These are phyloP conservation scores for Mesotaenium endlicherianum DNA, from an alignment of 139 green algal species.

Conservation along the genomic window DNA sequence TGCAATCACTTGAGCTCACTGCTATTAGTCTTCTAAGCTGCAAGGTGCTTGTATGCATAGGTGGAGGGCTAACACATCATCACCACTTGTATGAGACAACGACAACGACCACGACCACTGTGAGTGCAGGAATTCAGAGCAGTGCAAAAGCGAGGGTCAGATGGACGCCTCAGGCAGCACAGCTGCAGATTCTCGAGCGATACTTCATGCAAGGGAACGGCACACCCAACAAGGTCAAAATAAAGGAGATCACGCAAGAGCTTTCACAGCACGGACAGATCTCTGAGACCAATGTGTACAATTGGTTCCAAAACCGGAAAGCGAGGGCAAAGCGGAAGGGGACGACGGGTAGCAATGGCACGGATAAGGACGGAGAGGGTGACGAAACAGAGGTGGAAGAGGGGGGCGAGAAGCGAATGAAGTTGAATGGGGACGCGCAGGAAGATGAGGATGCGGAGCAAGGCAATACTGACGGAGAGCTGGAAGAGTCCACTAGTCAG, in stretches of 20 bases:
- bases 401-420: not conserved
- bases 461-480: not conserved
- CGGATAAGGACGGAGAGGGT: slow-evolving; percentile 1
- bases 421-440: not conserved
- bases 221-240: slow-evolving; percentile 40
- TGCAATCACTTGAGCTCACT: no score
- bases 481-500: not conserved
- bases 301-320: slow-evolving; percentile 60
- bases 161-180: slow-evolving; percentile 45
- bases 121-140: no score
- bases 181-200: slow-evolving; percentile 47
- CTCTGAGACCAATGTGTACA: slow-evolving; percentile 55
- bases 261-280: slow-evolving; percentile 46
- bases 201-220: slow-evolving; percentile 30
- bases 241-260: slow-evolving; percentile 50
- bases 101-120: no score
- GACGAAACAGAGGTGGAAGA: not conserved
- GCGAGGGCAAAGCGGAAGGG: slow-evolving; percentile 42
- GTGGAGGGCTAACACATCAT: no score
- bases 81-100: no score
- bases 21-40: no score
- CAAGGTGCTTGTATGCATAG: no score
- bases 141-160: no score
- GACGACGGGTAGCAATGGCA: not conserved
- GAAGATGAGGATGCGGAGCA: not conserved